Evolutionary conservation across 176 grass and related monocot genomes (phyloP).

Genomic region (Cocos nucifera): DNA sequence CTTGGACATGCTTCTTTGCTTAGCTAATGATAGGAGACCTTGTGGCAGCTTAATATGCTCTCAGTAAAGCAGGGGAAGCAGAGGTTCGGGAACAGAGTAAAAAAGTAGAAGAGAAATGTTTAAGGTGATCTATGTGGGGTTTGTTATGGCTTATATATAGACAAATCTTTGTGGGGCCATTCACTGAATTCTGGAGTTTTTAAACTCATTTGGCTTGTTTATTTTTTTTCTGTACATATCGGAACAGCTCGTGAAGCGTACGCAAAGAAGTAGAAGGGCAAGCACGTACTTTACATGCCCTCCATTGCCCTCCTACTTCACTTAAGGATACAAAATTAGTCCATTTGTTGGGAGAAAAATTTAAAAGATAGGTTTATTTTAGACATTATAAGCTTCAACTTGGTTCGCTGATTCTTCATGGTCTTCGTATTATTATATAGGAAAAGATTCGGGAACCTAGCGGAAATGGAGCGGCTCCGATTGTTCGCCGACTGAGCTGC

Average conservation of each 20-base stretch:
- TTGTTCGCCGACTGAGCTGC: no score
- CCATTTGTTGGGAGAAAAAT: no score
- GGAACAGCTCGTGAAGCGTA: slow-evolving; percentile 9
- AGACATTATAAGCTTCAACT: no score
- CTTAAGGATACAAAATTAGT: no score
- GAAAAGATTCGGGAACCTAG: no score
- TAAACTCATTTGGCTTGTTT: background rate
- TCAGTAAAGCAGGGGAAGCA: slow-evolving; percentile 10
- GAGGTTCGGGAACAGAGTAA: slow-evolving; percentile 22
- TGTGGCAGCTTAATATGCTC: background rate
- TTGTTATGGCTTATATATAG: background rate
- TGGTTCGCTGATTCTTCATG: no score
- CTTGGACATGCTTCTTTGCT: slow-evolving; percentile 30
- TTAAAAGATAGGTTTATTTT: no score
- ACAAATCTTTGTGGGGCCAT: background rate
- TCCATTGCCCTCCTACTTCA: no score
- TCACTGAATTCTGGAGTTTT: background rate
- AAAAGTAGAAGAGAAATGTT: slow-evolving; percentile 1
- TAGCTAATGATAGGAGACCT: background rate
- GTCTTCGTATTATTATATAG: no score
- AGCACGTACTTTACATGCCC: no score
- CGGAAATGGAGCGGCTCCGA: no score
- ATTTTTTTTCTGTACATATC: background rate
- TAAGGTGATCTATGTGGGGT: background rate
- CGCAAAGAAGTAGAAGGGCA: no score